Evolutionary conservation across 2,329 filamentous ascomycete genomes (phyloP).

Genomic region (Curvularia sp.): DNA sequence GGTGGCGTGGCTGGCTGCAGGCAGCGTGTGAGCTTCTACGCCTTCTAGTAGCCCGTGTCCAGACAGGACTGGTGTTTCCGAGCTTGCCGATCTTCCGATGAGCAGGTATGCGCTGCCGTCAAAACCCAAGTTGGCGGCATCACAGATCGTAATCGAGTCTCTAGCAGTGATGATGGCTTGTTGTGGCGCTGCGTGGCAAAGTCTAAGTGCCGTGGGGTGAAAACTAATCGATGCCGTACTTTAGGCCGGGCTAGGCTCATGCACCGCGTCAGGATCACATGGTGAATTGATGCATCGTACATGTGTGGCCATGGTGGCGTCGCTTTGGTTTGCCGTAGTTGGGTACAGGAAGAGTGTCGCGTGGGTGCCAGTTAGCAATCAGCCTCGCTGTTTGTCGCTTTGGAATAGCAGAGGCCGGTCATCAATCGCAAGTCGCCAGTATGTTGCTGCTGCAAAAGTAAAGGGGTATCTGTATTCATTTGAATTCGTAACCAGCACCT

Average conservation of each 20-base stretch:
- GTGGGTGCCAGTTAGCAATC: conserved; percentile 5
- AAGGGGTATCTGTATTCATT: conserved; percentile 32
- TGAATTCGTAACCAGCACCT: conserved; percentile 12
- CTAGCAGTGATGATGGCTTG: not conserved
- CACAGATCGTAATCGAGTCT: not conserved
- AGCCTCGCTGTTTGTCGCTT: conserved; percentile 28
- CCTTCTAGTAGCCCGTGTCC: not conserved
- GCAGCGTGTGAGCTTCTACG: not conserved
- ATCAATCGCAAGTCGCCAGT: conserved; percentile 16
- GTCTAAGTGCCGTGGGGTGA: not conserved
- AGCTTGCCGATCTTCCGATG: not conserved
- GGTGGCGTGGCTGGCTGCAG: not conserved
- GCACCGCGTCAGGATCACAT: not conserved
- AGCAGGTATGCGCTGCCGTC: not conserved
- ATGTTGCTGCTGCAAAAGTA: conserved; percentile 13
- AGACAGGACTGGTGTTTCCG: not conserved
- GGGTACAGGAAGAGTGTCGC: conserved; percentile 3
- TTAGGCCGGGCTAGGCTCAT: not conserved
- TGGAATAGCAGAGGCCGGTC: conserved; percentile 15
- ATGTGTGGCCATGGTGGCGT: conserved; percentile 3
- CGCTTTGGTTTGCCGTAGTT: conserved; percentile 8
- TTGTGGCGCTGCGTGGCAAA: conserved; percentile 1
- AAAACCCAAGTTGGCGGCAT: not conserved
- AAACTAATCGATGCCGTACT: not conserved
- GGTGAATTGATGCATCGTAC: conserved; percentile 1